Percentiles rank a stretch among this genome's conserved stretches.
Evolutionary conservation across 2,329 filamentous ascomycete genomes (phyloP).

Genomic region (Aurifilum marmelostoma): DNA sequence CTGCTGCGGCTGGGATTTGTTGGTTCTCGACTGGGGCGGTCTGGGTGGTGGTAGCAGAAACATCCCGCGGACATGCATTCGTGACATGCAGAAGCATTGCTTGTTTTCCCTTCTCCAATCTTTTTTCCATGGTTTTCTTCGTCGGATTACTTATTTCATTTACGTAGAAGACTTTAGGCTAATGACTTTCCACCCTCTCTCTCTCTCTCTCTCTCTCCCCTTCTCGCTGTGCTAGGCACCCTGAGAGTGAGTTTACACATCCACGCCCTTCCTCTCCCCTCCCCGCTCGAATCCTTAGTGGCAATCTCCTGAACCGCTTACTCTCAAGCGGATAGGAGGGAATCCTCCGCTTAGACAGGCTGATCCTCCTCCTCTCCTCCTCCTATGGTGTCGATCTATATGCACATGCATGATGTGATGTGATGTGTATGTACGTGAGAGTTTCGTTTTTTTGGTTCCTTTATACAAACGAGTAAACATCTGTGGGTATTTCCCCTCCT

Average conservation of each 20-base stretch:
- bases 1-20: background rate
- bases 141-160: conserved; percentile 28
- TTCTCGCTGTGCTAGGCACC: background rate
- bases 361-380: background rate
- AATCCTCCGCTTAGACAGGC: background rate
- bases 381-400: background rate
- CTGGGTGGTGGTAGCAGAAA: background rate
- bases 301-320: no score
- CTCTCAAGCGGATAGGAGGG: background rate
- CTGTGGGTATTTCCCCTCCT: background rate
- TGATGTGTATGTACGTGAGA: conserved; percentile 14
- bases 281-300: conserved; percentile 7
- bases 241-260: background rate
- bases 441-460: background rate
- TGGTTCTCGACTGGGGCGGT: background rate
- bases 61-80: background rate
- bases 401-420: background rate
- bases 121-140: background rate
- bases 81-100: background rate
- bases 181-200: background rate
- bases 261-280: background rate
- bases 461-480: conserved; percentile 14
- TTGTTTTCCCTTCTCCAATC: no score
- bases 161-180: conserved; percentile 16
- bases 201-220: background rate